These are phyloP conservation scores for Pythium grandisporangium DNA, from an alignment of 352 stramenopile species.

Conservation along the genomic window DNA sequence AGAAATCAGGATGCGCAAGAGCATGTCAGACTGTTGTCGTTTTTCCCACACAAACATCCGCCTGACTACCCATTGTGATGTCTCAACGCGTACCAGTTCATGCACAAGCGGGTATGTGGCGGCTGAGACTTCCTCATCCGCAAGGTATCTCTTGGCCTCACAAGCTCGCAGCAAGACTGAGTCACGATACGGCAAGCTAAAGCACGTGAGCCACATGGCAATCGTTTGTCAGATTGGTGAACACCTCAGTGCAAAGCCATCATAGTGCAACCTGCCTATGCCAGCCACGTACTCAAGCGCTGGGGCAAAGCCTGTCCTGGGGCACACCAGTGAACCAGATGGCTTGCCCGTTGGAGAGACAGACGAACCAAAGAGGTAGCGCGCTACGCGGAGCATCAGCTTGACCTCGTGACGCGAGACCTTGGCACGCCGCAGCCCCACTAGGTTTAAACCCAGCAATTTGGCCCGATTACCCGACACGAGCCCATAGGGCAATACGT, in stretches of 20 bases:
- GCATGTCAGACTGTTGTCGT: no score
- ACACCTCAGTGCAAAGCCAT: conserved; percentile 1
- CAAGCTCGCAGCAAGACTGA: conserved; percentile 43
- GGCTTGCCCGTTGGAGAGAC: no score
- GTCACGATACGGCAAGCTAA: conserved; percentile 44
- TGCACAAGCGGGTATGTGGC: conserved; percentile 33
- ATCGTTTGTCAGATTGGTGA: no score
- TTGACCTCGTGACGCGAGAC: conserved; percentile 64
- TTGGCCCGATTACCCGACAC: conserved; percentile 71
- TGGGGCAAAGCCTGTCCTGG: conserved; percentile 61
- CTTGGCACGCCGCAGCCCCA: conserved; percentile 56
- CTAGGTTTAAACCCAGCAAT: conserved; percentile 63
- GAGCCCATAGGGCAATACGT: conserved; percentile 73
- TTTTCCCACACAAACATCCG: neutral
- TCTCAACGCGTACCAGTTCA: conserved; percentile 30
- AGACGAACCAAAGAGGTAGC: conserved; percentile 61
- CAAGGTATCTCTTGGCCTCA: conserved; percentile 41
- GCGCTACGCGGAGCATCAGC: conserved; percentile 62
- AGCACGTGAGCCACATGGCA: no score
- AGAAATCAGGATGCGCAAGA: no score
- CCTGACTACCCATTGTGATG: neutral
- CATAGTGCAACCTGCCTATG: neutral
- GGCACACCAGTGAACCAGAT: conserved; percentile 18
- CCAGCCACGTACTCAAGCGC: conserved; percentile 38
- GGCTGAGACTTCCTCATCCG: conserved; percentile 22